Percentiles rank a stretch among this genome's conserved stretches.
Evolutionary conservation across 169 alveolate species (phyloP).

Genomic region (Cryptosporidium baileyi): DNA sequence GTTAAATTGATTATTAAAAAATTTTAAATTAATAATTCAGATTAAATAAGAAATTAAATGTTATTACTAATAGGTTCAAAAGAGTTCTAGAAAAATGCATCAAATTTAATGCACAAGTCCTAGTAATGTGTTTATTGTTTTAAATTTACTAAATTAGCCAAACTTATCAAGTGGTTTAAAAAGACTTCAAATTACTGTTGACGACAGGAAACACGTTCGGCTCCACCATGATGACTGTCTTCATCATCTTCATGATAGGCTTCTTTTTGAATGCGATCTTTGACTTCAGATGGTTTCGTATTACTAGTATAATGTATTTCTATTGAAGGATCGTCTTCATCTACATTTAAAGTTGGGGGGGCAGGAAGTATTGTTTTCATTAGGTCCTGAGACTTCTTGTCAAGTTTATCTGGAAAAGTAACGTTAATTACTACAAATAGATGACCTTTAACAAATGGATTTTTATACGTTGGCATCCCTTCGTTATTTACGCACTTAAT

Average conservation of each 20-base stretch:
- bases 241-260: constrained; percentile 75
- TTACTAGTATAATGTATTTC: constrained; percentile 59
- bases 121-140: no score
- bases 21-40: no score
- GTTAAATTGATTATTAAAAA: no score
- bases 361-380: constrained; percentile 43
- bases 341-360: constrained; percentile 27
- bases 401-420: constrained; percentile 86
- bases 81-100: no score
- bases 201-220: constrained; percentile 72
- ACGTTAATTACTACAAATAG: constrained; percentile 92
- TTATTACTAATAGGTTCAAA: no score
- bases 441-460: constrained; percentile 92
- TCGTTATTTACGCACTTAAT: constrained; percentile 89
- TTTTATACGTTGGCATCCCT: constrained; percentile 96
- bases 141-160: no score
- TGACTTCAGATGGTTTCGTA: constrained; percentile 65
- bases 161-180: no score
- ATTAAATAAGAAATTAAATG: no score
- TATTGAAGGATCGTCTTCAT: constrained; percentile 55
- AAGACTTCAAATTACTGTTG: constrained; percentile 70
- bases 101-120: no score
- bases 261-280: constrained; percentile 63
- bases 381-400: constrained; percentile 44
- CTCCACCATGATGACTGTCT: constrained; percentile 72